A percentile compares a stretch with the other conserved stretches of the same genome.
Evolutionary conservation across 306 rosid genomes (phyloP).

Genomic region (Herpetospermum pedunculosum): DNA sequence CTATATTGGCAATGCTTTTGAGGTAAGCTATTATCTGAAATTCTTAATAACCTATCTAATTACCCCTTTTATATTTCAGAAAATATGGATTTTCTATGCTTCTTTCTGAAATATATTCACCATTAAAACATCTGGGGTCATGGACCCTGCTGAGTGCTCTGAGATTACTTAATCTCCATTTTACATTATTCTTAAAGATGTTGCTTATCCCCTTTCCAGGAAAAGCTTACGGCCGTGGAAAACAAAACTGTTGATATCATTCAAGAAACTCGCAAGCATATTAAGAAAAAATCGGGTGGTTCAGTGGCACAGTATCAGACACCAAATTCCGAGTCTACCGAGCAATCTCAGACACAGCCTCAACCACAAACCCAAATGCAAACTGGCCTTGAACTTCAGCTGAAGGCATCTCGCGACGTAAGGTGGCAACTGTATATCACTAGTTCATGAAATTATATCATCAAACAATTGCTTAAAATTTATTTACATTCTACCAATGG

Average conservation of each 20-base stretch:
- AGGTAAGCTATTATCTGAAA: constrained; percentile 36
- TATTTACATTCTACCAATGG: not conserved
- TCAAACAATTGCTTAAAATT: not conserved
- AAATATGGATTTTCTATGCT: not conserved
- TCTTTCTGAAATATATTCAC: not conserved
- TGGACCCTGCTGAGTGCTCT: not conserved
- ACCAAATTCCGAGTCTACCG: constrained; percentile 23
- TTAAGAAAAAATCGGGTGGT: constrained; percentile 50
- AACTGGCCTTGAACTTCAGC: constrained; percentile 75
- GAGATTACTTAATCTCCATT: not conserved
- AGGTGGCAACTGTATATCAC: constrained; percentile 86
- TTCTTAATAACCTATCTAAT: not conserved
- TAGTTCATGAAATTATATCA: constrained; percentile 26
- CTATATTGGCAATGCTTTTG: constrained; percentile 88
- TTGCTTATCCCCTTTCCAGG: constrained; percentile 31
- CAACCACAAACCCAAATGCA: constrained; percentile 39
- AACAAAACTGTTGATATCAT: constrained; percentile 67
- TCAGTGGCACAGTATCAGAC: constrained; percentile 33
- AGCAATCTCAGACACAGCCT: constrained; percentile 23
- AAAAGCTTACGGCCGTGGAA: constrained; percentile 68
- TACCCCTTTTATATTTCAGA: not conserved
- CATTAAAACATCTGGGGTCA: not conserved
- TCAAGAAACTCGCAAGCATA: constrained; percentile 93
- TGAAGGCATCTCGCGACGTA: constrained; percentile 98
- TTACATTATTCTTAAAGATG: constrained; percentile 9